Conservation (phyloP, 2,329 filamentous ascomycete genomes). For the Tetracladium maxilliforme region DNA sequence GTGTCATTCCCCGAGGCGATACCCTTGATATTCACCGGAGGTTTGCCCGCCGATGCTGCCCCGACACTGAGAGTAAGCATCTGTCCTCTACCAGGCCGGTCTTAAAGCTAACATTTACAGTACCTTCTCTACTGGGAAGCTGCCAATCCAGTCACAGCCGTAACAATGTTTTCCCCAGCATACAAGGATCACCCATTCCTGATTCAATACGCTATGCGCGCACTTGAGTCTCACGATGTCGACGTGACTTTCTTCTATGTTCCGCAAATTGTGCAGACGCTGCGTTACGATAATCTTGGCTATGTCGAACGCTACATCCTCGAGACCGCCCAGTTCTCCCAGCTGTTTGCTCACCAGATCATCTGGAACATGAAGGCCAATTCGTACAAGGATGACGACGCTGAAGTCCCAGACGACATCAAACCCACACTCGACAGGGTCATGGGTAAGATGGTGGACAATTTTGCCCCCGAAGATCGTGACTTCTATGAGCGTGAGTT, state of each 20-base stretch:
- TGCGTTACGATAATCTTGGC: constrained; percentile 83
- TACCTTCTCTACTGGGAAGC: constrained; percentile 89
- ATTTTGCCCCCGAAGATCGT: constrained; percentile 66
- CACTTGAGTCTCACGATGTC: constrained; percentile 85
- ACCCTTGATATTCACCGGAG: too few species aligned
- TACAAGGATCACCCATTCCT: constrained; percentile 88
- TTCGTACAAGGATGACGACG: constrained; percentile 93
- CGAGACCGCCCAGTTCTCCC: constrained; percentile 94
- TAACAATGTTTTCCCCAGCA: constrained; percentile 82
- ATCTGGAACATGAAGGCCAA: constrained; percentile 99
- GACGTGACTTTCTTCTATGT: constrained; percentile 99
- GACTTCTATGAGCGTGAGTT: constrained; percentile 92
- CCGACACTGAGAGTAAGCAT: constrained; percentile 4
- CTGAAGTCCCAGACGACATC: constrained; percentile 73
- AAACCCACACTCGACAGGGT: constrained; percentile 91
- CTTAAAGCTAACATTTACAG: constrained; percentile 25
- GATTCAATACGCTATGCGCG: constrained; percentile 92
- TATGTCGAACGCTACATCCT: constrained; percentile 95
- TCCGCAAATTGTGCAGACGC: constrained; percentile 88
- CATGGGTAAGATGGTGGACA: constrained; percentile 67
- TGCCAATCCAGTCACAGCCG: constrained; percentile 82
- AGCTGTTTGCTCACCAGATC: constrained; percentile 95
- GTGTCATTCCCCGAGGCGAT: constrained; percentile 71
- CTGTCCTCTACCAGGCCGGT: constrained; percentile 1
- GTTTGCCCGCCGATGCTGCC: too few species aligned